phyloP scores from a whole-genome alignment of 345 rosid species.

The Citrus glauca region DNA sequence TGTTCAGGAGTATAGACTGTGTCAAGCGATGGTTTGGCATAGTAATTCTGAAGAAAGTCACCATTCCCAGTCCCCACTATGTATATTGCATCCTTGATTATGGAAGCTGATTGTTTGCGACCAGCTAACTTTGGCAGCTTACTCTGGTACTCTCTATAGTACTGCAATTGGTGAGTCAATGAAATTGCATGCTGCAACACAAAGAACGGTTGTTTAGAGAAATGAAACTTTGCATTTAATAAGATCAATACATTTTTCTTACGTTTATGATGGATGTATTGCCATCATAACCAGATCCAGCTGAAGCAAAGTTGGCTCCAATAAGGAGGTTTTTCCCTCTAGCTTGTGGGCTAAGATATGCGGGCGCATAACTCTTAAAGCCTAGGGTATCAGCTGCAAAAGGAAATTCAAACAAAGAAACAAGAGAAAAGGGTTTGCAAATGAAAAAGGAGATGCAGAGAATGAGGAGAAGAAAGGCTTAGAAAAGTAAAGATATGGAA shows the following conservation, averaged over 20 bases:
- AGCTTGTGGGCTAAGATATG: constrained; percentile 85
- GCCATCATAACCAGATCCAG: constrained; percentile 87
- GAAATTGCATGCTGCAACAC: constrained; percentile 74
- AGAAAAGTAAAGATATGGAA: too few relatives aligned
- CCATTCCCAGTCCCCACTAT: constrained; percentile 78
- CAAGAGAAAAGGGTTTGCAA: too few relatives aligned
- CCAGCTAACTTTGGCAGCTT: constrained; percentile 69
- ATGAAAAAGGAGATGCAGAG: too few relatives aligned
- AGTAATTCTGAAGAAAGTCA: constrained; percentile 87
- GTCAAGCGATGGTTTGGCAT: constrained; percentile 64
- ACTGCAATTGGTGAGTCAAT: constrained; percentile 61
- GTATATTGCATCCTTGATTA: constrained; percentile 59
- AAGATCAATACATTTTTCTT: not conserved
- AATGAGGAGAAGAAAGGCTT: too few relatives aligned
- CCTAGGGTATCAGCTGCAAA: constrained; percentile 81
- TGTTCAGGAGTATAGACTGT: constrained; percentile 57
- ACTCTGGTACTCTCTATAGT: constrained; percentile 72
- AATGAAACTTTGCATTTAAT: not conserved
- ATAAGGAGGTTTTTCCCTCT: constrained; percentile 85
- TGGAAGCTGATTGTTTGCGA: constrained; percentile 42
- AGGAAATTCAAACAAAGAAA: not conserved
- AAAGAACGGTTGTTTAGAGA: not conserved
- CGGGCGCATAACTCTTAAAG: constrained; percentile 66
- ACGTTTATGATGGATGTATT: constrained; percentile 59
- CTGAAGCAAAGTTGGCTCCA: constrained; percentile 93